Evolutionary conservation across 805 yeast species (phyloP), one percentile per base, ranked within the genome.

Genomic region (Kazachstania bromeliacearum): DNA sequence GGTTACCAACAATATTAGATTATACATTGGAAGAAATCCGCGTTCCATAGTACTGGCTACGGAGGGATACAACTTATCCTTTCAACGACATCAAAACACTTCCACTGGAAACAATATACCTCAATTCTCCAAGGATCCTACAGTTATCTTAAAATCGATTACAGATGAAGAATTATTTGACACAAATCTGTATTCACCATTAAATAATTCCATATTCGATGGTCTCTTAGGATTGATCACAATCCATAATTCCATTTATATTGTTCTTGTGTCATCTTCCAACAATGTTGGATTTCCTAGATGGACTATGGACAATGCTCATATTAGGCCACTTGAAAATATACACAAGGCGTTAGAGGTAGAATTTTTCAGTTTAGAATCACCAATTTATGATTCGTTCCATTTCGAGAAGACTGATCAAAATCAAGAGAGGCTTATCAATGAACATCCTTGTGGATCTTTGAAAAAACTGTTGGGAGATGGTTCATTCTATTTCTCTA

Each of bases 401-500:
- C 51, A 39, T 31, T 52, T 45, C 34, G 56, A 48, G 29, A 37
- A 43, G 29, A 34, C 51, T 2, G 51, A 51, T 38, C 46, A 47
- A 31, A 48, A 42, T 31, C 43, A 46, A 24, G 60, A 58, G n/a
- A 61, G 53, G 34, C 51, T 55, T 19, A 53, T 61, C 3, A 46
- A 50, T 30, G 79, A 73, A 40, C 95, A 87, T 53, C 97, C 97
- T 0, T 87, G 96, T 51, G 71, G 71, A 14, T 79, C 77, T 33
- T 55, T 88, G 27, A 72, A 79, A 42, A 87, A 82, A 55, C 64
- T 89, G 28, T 66, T 89, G 33, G 66, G 77, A 22, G 82, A 79
- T 52, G 96, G 96, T 2, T 76, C 88, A 1, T 92, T 89, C 55
- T 88, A 84, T 59, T 92, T 77, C 60, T 83, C 96, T 18, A 77